Evolutionary conservation across 495 filamentous ascomycete species (phyloP).

Genomic region (Aspergillus olivimuriae): DNA sequence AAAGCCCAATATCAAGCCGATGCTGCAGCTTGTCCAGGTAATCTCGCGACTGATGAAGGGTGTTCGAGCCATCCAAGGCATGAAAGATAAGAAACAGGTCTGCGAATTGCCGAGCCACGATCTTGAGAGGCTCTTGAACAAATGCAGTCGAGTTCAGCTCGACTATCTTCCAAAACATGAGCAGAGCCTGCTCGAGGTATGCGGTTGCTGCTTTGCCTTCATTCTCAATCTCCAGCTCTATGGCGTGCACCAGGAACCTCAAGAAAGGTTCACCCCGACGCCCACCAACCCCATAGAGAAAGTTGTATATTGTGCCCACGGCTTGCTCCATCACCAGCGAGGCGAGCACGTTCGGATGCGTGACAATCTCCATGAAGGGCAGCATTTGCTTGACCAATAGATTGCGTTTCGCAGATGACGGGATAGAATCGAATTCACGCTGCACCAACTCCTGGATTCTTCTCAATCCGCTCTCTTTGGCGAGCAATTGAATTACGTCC

Average conservation of each 20-base stretch:
- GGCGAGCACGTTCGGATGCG: slow-evolving; percentile 43
- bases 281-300: slow-evolving; percentile 46
- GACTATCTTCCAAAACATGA: slow-evolving; percentile 21
- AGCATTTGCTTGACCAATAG: slow-evolving; percentile 35
- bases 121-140: slow-evolving; percentile 17
- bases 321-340: slow-evolving; percentile 49
- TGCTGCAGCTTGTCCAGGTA: slow-evolving; percentile 17
- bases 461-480: slow-evolving; percentile 21
- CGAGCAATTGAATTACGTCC: slow-evolving; percentile 22
- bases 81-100: slow-evolving; percentile 6
- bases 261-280: slow-evolving; percentile 39
- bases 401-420: slow-evolving; percentile 12
- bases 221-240: slow-evolving; percentile 3
- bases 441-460: slow-evolving; percentile 22
- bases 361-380: slow-evolving; percentile 47
- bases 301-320: slow-evolving; percentile 52
- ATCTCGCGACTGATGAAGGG: slow-evolving; percentile 8
- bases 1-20: slow-evolving; percentile 33
- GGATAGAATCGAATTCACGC: slow-evolving; percentile 14
- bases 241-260: slow-evolving; percentile 20
- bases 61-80: not conserved
- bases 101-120: slow-evolving; percentile 9
- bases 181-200: slow-evolving; percentile 15
- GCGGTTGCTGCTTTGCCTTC: not conserved
- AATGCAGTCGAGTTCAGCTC: slow-evolving; percentile 27